Evolutionary conservation across 805 yeast genomes (phyloP), one percentile per base, ranked within the genome.

Genomic region (Candida arabinofermentans): DNA sequence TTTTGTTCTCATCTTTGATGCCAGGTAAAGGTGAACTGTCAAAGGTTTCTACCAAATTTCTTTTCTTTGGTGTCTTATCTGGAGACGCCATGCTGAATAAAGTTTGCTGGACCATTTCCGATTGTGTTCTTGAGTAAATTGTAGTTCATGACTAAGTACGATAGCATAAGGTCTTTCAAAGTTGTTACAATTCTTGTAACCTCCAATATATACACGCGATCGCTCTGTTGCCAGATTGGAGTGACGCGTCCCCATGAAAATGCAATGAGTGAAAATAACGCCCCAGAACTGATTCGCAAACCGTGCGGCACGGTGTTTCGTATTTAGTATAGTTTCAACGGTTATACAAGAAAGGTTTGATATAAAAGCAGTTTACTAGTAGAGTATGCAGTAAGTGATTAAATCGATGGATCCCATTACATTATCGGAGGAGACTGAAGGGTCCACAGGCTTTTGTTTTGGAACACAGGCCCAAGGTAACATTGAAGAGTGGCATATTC

Each of bases 381-480:
- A n/a, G n/a, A n/a, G n/a, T n/a, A n/a, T n/a, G n/a, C n/a, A n/a
- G n/a, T n/a, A n/a, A n/a, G n/a, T n/a, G n/a, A n/a, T n/a, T n/a
- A n/a, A n/a, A n/a, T n/a, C n/a, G n/a, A 29, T 29, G 32, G 32
- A 16, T 16, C 10, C 17, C 4, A 19, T 16, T 7, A 17, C 8
- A 27, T 12, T 17, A 14, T 10, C n/a, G 32, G 24, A 24, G 18
- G 26, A 24, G 21, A 13, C 32, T 4, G 17, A 23, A n/a, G 38
- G 18, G 30, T 17, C 34, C 31, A n/a, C 10, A 17, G n/a, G 34
- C 27, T 19, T 53, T 46, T 35, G 27, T 41, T 49, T 51, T 36
- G 58, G 56, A 19, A 51, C 58, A 1, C 58, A 53, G 38, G 58
- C 52, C 9, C 54, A 50, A 26, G 56, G 46, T 12, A 44, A 27